Percentiles rank a stretch among this genome's conserved stretches.
Evolutionary conservation across 1,139 yeast genomes (phyloP).

Genomic region (Suhomyces taliae): DNA sequence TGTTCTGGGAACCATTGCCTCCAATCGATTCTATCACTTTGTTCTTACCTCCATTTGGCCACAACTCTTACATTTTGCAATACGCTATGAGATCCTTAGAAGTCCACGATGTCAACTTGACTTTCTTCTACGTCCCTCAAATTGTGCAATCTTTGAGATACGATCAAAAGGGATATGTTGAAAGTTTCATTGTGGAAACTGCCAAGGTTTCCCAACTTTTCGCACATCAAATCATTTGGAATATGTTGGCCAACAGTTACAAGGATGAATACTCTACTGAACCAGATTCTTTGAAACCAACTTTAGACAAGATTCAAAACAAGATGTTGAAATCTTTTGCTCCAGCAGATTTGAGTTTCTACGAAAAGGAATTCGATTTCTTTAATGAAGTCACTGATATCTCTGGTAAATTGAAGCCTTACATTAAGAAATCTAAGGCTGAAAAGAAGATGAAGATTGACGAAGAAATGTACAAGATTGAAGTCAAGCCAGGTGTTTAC

Average conservation of each 20-base stretch:
- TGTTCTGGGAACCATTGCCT: slow-evolving; percentile 74
- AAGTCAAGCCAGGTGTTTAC: slow-evolving; percentile 81
- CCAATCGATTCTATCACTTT: slow-evolving; percentile 87
- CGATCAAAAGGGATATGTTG: slow-evolving; percentile 82
- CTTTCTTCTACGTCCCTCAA: slow-evolving; percentile 97
- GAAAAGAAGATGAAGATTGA: slow-evolving; percentile 96
- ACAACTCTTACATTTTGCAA: slow-evolving; percentile 71
- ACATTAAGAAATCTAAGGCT: slow-evolving; percentile 88
- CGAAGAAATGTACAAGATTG: slow-evolving; percentile 86
- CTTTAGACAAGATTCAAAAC: slow-evolving; percentile 70
- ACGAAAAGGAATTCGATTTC: slow-evolving; percentile 82
- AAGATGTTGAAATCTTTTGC: slow-evolving; percentile 65
- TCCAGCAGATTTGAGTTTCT: slow-evolving; percentile 61
- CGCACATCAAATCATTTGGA: slow-evolving; percentile 98
- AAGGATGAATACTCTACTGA: slow-evolving; percentile 81
- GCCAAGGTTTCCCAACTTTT: slow-evolving; percentile 88
- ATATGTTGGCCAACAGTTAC: slow-evolving; percentile 89
- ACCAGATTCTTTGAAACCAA: slow-evolving; percentile 85
- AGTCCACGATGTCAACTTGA: slow-evolving; percentile 79
- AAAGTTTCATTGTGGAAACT: slow-evolving; percentile 85
- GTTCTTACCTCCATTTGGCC: slow-evolving; percentile 74
- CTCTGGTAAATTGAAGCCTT: slow-evolving; percentile 93
- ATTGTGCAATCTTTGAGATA: slow-evolving; percentile 89
- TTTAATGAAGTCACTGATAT: slow-evolving; percentile 90
- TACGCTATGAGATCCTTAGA: slow-evolving; percentile 90